Conservation (phyloP, 352 stramenopile genomes). For the Phytophthora boehmeriae region DNA sequence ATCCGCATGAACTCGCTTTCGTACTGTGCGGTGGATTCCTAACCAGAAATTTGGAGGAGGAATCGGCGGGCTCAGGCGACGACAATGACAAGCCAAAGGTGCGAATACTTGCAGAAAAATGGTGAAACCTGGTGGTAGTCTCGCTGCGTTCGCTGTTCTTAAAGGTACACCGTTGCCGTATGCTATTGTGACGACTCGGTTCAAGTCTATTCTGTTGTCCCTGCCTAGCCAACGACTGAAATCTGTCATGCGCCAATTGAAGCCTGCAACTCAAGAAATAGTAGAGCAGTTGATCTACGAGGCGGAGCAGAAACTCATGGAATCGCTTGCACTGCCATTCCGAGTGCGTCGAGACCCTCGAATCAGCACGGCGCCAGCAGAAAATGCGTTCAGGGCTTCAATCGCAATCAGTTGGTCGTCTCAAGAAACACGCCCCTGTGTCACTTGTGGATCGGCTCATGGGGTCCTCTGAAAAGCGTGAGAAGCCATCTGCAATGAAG, state of each 20-base stretch:
- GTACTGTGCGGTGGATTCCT: slow-evolving; percentile 63
- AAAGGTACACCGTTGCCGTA: slow-evolving; percentile 40
- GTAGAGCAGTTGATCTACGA: slow-evolving; percentile 47
- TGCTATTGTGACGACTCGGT: slow-evolving; percentile 42
- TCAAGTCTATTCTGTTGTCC: slow-evolving; percentile 66
- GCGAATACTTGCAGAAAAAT: slow-evolving; percentile 47
- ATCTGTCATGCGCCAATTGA: slow-evolving; percentile 55
- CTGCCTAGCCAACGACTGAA: slow-evolving; percentile 56
- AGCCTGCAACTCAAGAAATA: slow-evolving; percentile 21
- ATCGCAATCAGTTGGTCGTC: neutral
- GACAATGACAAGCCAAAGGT: slow-evolving; percentile 17
- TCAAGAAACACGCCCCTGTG: slow-evolving; percentile 22
- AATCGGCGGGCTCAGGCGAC: slow-evolving; percentile 1
- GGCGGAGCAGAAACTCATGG: slow-evolving; percentile 42
- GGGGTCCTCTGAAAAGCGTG: slow-evolving; percentile 17
- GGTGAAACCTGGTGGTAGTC: slow-evolving; percentile 43
- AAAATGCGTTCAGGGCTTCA: slow-evolving; percentile 1
- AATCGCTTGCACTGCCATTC: slow-evolving; percentile 32
- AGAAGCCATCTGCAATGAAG: slow-evolving; percentile 22
- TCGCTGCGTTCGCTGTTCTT: slow-evolving; percentile 43
- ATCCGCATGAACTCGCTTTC: slow-evolving; percentile 51
- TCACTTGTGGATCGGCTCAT: slow-evolving; percentile 24
- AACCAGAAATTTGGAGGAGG: slow-evolving; percentile 25
- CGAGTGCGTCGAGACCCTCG: slow-evolving; percentile 23
- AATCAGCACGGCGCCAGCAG: slow-evolving; percentile 19